Percentiles rank a stretch among this genome's conserved stretches.
Conservation (phyloP, 2,329 filamentous ascomycete genomes). For the Fusarium sp. region DNA sequence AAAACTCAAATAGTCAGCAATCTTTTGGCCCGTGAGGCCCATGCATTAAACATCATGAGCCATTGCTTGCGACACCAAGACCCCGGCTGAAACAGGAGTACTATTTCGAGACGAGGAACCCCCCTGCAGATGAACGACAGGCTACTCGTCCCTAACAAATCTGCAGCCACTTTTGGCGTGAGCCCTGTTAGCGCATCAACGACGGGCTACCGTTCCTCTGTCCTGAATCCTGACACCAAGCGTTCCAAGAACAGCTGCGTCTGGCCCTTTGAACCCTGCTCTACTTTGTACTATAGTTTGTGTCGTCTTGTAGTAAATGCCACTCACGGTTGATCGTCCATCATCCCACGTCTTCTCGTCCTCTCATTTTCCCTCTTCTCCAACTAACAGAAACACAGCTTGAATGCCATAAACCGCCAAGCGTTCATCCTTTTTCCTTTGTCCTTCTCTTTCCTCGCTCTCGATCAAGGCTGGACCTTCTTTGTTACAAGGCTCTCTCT, state of each 20-base stretch:
- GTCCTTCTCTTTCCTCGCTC: slow-evolving; percentile 35
- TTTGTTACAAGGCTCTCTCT: slow-evolving; percentile 7
- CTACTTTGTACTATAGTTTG: slow-evolving; percentile 16
- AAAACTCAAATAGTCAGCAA: slow-evolving; percentile 12
- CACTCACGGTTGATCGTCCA: slow-evolving; percentile 33
- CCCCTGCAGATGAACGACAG: slow-evolving; percentile 16
- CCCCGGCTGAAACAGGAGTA: slow-evolving; percentile 36
- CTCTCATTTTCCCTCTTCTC: slow-evolving; percentile 31
- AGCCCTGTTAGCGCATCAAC: slow-evolving; percentile 22
- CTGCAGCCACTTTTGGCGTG: slow-evolving; percentile 16
- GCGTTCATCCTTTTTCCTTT: slow-evolving; percentile 25
- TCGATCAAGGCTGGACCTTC: slow-evolving; percentile 44
- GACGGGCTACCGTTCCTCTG: slow-evolving; percentile 12
- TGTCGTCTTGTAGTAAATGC: slow-evolving; percentile 19
- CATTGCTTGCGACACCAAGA: slow-evolving; percentile 27
- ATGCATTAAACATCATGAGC: slow-evolving; percentile 31
- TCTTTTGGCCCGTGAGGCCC: slow-evolving; percentile 5
- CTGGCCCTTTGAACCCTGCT: slow-evolving; percentile 26
- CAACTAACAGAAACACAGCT: slow-evolving; percentile 19
- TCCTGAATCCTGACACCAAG: slow-evolving; percentile 26
- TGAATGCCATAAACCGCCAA: slow-evolving; percentile 35
- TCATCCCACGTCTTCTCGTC: slow-evolving; percentile 31
- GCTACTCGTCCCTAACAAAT: slow-evolving; percentile 24
- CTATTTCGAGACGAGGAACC: slow-evolving; percentile 25
- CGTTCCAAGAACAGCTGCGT: slow-evolving; percentile 12